These are phyloP conservation scores for Saccharomycopsis guyanensis DNA, from an alignment of 805 yeast species.

Conservation along the genomic window DNA sequence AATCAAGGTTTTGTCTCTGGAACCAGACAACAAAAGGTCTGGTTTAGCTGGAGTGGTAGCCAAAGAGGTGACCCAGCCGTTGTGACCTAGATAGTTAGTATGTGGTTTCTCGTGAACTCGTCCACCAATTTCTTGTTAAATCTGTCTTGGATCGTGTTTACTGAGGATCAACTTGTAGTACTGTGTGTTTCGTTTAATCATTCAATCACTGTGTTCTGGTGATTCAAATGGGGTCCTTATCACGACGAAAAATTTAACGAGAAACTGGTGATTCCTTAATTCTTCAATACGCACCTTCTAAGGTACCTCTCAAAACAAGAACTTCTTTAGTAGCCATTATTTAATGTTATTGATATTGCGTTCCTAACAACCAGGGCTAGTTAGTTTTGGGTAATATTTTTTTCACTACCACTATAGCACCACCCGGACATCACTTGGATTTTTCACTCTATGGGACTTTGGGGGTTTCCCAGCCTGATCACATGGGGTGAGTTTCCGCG, in stretches of 20 bases:
- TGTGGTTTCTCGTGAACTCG: background rate
- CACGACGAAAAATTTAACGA: background rate
- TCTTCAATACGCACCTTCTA: conserved; percentile 56
- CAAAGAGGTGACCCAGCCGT: conserved; percentile 96
- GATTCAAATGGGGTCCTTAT: too few relatives aligned
- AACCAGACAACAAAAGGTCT: conserved; percentile 94
- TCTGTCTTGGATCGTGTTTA: too few relatives aligned
- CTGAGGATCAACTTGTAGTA: too few relatives aligned
- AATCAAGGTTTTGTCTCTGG: conserved; percentile 97
- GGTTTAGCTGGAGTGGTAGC: conserved; percentile 98
- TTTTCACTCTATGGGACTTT: background rate
- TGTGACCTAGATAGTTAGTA: conserved; percentile 43
- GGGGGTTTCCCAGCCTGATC: background rate
- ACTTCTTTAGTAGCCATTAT: conserved; percentile 84
- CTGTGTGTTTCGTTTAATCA: too few relatives aligned
- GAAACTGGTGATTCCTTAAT: background rate
- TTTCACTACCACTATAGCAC: background rate
- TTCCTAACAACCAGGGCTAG: background rate
- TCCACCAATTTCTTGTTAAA: background rate
- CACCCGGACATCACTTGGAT: background rate
- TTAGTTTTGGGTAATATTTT: background rate
- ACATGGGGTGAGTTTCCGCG: background rate
- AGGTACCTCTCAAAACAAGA: conserved; percentile 99
- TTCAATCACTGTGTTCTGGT: too few relatives aligned
- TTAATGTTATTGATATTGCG: conserved; percentile 17